Evolutionary conservation across 2,329 filamentous ascomycete species (phyloP).

Genomic region (Acrodontium crateriforme): DNA sequence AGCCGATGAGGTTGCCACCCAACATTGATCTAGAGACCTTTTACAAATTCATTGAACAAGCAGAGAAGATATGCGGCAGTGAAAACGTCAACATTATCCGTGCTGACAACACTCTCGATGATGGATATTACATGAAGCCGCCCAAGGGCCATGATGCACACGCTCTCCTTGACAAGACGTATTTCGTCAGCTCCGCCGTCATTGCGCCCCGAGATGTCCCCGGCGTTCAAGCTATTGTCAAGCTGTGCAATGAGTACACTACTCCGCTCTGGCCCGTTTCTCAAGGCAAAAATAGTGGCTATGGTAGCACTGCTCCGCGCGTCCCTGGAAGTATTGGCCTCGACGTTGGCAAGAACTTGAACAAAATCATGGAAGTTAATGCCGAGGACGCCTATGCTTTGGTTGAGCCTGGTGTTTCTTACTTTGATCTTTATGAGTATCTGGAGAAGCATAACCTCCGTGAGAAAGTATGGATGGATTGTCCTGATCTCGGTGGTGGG

Average conservation of each 20-base stretch:
- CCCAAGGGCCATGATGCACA: slow-evolving; percentile 4
- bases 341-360: slow-evolving; percentile 41
- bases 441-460: slow-evolving; percentile 29
- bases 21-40: background rate
- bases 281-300: slow-evolving; percentile 38
- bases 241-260: slow-evolving; percentile 31
- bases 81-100: background rate
- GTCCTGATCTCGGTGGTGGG: slow-evolving; percentile 37
- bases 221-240: slow-evolving; percentile 35
- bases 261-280: slow-evolving; percentile 38
- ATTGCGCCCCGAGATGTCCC: slow-evolving; percentile 23
- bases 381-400: slow-evolving; percentile 36
- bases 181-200: slow-evolving; percentile 32
- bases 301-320: slow-evolving; percentile 41
- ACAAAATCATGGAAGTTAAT: slow-evolving; percentile 38
- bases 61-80: background rate
- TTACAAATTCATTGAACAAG: background rate
- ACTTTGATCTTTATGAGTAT: slow-evolving; percentile 37
- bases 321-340: slow-evolving; percentile 38
- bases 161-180: slow-evolving; percentile 16
- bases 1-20: background rate
- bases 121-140: slow-evolving; percentile 5
- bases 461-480: slow-evolving; percentile 29
- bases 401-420: slow-evolving; percentile 44
- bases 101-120: background rate